phyloP scores from a whole-genome alignment of 345 rosid species.

The Sapria himalayana region DNA sequence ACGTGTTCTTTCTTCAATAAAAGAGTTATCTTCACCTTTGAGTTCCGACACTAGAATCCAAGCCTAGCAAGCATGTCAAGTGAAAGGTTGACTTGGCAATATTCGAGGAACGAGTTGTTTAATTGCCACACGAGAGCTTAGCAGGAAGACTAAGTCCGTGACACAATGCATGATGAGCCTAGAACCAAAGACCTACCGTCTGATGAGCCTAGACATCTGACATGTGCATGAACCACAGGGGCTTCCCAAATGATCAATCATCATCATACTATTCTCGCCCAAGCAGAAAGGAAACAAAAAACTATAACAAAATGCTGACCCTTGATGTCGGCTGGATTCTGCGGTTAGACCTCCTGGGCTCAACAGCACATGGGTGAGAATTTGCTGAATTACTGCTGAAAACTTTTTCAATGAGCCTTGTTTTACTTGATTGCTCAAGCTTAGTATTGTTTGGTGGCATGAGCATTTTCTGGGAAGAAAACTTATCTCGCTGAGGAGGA shows the following conservation, averaged over 20 bases:
- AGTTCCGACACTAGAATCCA: too few species aligned
- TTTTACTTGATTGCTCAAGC: slow-evolving; percentile 9
- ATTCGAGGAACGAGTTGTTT: too few species aligned
- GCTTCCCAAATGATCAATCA: neutral
- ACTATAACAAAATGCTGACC: slow-evolving; percentile 22
- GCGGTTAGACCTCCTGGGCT: slow-evolving; percentile 86
- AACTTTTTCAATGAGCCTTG: slow-evolving; percentile 16
- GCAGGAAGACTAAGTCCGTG: neutral
- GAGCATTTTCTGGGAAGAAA: slow-evolving; percentile 20
- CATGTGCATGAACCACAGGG: neutral
- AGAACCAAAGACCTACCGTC: too few species aligned
- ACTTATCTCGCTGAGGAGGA: too few species aligned
- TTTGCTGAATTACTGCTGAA: slow-evolving; percentile 19
- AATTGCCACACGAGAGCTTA: too few species aligned
- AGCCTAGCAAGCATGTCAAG: too few species aligned
- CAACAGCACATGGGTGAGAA: slow-evolving; percentile 21
- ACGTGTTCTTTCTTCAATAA: too few species aligned
- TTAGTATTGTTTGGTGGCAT: slow-evolving; percentile 4
- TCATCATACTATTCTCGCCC: neutral
- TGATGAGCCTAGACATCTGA: neutral
- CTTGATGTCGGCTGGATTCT: slow-evolving; percentile 95
- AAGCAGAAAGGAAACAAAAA: neutral
- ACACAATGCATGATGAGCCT: neutral
- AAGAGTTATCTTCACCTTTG: too few species aligned
- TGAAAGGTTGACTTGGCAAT: too few species aligned